Base-by-base conservation (phyloP, 192 early-diverging fungal species). In the Linnemannia elongata region DNA sequence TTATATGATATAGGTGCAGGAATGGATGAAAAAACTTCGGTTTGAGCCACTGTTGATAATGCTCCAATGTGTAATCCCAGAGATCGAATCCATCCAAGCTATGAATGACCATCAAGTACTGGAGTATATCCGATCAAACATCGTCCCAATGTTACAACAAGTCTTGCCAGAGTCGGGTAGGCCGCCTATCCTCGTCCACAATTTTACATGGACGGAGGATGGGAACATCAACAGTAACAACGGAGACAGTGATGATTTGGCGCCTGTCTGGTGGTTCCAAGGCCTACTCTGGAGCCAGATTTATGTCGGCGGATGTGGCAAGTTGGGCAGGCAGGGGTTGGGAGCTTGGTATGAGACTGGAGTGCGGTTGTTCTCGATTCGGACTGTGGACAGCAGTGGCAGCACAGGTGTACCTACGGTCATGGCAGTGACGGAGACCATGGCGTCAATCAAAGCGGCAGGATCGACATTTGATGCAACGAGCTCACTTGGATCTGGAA, bases 251-350 rank as follows among this genome's bases (percentile, higher is more conserved):
- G 60, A 66, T 33, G 60, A 66, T 33, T 15, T 66, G 60, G 93
- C 93, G 20, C 77, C 94, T 49, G 86, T 93, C 9, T 90, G 92
- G n/a, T 96, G 95, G 95, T 96, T 94, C 82, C 84, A 92, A 35
- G 91, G 91, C 71, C 78, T 95, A 42, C 82, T 96, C 49, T 95
- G 94, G 95, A 94, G 95, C 33, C 92, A 94, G 54, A 90, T 93
- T 20, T 96, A 95, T 79, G 76, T 93, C 33, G 89, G 92, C 0
- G 90, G 91, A 0, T 88, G 92, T 78, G 89, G 90, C 39, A 44
- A 80, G 55, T 47, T 89, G 39, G 88, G 88, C 8, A 76, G 76
- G 15, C 82, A 83, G n/a, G 90, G 92, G 15, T 82, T 89, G 63
- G 93, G 94, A 42, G 85, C 91, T 10, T 95, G 94, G 94, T 91